Conservation (phyloP, 2,329 filamentous ascomycete species). For the Epichloe coenophiala region DNA sequence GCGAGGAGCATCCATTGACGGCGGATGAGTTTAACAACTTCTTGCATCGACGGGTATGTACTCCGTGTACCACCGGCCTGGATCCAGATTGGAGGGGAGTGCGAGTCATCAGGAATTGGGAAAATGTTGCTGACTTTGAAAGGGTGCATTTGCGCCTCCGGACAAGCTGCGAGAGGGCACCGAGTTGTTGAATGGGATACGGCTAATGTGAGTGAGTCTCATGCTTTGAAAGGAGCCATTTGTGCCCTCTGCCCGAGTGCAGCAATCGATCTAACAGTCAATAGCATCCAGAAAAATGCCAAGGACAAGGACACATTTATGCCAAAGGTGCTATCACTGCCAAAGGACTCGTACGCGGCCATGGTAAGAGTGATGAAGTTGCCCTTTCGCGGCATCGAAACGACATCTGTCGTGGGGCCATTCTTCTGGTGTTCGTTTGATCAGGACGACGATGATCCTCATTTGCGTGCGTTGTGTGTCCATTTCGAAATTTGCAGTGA, state of each 20-base stretch:
- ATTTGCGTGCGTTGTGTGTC: slow-evolving; percentile 33
- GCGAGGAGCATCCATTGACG: slow-evolving; percentile 37
- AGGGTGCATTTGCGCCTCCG: slow-evolving; percentile 41
- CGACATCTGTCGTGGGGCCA: slow-evolving; percentile 44
- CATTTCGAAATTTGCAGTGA: too few species aligned
- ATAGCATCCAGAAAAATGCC: slow-evolving; percentile 42
- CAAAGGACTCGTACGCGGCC: slow-evolving; percentile 33
- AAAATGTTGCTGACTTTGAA: neutral
- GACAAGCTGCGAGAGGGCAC: slow-evolving; percentile 27
- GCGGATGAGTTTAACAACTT: slow-evolving; percentile 46
- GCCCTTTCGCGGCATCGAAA: slow-evolving; percentile 44
- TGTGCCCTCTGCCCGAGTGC: neutral
- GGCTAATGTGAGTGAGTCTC: slow-evolving; percentile 34
- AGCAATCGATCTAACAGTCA: neutral
- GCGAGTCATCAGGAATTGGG: neutral
- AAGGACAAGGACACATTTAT: slow-evolving; percentile 44
- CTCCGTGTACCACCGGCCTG: neutral
- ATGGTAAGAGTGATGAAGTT: slow-evolving; percentile 43
- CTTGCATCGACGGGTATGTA: slow-evolving; percentile 32
- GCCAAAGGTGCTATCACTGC: slow-evolving; percentile 39
- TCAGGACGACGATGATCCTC: slow-evolving; percentile 40
- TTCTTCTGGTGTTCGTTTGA: slow-evolving; percentile 50
- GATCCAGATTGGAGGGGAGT: neutral
- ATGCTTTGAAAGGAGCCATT: neutral
- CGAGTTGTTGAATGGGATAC: slow-evolving; percentile 35